Conservation (phyloP, 2,329 filamentous ascomycete genomes). For the Nothophaeocryptopus gaeumannii region DNA sequence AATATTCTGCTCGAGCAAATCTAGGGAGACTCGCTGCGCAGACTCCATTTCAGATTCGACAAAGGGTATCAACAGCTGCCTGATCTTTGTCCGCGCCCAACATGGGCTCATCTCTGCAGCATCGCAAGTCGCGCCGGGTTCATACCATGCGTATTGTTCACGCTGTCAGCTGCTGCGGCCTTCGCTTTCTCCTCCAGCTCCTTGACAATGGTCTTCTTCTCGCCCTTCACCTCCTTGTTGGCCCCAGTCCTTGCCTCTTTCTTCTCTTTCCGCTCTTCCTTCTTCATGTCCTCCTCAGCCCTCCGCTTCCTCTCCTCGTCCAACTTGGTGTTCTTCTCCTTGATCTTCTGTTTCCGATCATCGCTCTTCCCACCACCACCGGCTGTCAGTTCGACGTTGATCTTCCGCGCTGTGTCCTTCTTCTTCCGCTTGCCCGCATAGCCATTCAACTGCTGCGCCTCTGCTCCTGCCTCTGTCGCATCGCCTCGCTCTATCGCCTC, state of each 20-base stretch:
- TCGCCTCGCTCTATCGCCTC: slow-evolving; percentile 23
- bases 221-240: slow-evolving; percentile 35
- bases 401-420: slow-evolving; percentile 63
- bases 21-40: too few species aligned
- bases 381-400: slow-evolving; percentile 91
- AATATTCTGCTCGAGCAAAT: too few species aligned
- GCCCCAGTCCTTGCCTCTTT: slow-evolving; percentile 32
- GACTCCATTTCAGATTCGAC: too few species aligned
- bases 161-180: slow-evolving; percentile 4
- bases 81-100: too few species aligned
- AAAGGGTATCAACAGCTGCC: too few species aligned
- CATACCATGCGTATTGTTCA: slow-evolving; percentile 25
- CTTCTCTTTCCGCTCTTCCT: slow-evolving; percentile 44
- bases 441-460: slow-evolving; percentile 10
- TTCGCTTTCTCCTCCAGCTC: slow-evolving; percentile 18
- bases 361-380: slow-evolving; percentile 77
- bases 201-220: slow-evolving; percentile 40
- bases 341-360: slow-evolving; percentile 71
- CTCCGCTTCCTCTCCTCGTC: slow-evolving; percentile 62
- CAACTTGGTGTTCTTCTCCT: slow-evolving; percentile 80
- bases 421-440: slow-evolving; percentile 20
- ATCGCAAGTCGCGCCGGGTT: slow-evolving; percentile 36
- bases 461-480: slow-evolving; percentile 12
- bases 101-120: slow-evolving; percentile 16
- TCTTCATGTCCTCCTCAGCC: slow-evolving; percentile 48